Base-by-base conservation (phyloP, 805 yeast species). In the Cephaloascus albidus region DNA sequence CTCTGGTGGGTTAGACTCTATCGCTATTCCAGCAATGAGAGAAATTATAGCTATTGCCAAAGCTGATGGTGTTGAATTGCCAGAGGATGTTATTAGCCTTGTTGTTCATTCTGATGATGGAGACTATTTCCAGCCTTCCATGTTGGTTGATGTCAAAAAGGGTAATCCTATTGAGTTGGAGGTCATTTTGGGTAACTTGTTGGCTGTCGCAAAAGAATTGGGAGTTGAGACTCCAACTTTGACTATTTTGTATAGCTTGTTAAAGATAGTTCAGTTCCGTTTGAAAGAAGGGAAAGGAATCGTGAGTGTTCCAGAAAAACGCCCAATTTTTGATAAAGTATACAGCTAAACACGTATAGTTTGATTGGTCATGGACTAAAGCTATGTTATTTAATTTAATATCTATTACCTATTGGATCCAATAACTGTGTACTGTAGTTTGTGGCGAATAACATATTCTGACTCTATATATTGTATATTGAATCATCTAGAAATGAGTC, bases 121-220 rank as follows among this genome's bases (percentile, higher is more conserved):
- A 10, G 65, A 61, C 28, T 74, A 70, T 58, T 83, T 74, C 53
- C 67, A 70, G 38, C 90, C 90, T 2, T 81, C 88, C 3, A 83
- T 83, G 90, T 60, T 72, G 44, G 82, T 81, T 10, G 93, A 83
- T 51, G 69, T 70, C 17, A 61, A 73, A 38, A 78, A 81, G 45
- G 76, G 78, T 19, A 79, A 82, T 51, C 77, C 78, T 36, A 72
- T 84, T 46, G 94, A 85, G 55, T 57, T 78, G 20, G 88, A 84
- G 50, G 81, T 74, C 18, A 80, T 85, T 43, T 60, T 83, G 38
- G 89, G 90, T 3, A 84, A 80, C 49, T 66, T 82, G 0, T 49
- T 82, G 38, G 55, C 55, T 15, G 63, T 72, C 33, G 84, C 81
- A 8, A 57, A 60, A 33, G 67, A 67, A 44, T 51, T 65, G 41